Evolutionary conservation across 2,329 filamentous ascomycete species (phyloP).

Genomic region (Alternaria solani): DNA sequence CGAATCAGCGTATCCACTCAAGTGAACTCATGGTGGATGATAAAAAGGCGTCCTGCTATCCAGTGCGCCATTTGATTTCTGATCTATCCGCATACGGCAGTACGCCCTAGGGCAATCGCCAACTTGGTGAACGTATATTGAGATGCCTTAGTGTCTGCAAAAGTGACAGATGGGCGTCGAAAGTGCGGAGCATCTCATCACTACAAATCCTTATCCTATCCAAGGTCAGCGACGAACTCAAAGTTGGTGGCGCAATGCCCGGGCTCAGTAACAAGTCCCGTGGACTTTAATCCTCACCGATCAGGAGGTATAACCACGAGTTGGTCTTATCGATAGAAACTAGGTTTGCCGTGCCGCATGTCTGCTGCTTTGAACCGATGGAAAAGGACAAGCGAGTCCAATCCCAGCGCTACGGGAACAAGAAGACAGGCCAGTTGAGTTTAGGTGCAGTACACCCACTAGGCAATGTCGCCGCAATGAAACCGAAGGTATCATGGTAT

Average conservation of each 20-base stretch:
- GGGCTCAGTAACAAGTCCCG: conserved; percentile 10
- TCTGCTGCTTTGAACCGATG: conserved; percentile 9
- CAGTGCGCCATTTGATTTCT: not conserved
- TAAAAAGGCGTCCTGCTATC: not conserved
- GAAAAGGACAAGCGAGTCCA: conserved; percentile 9
- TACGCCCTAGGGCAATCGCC: not conserved
- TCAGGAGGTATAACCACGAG: not conserved
- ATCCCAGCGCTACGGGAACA: conserved; percentile 13
- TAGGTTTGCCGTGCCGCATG: conserved; percentile 16
- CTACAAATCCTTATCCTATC: not conserved
- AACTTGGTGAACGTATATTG: not conserved
- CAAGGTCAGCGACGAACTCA: not conserved
- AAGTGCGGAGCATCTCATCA: not conserved
- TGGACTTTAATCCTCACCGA: conserved; percentile 13
- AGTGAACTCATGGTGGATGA: not conserved
- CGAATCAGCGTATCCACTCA: not conserved
- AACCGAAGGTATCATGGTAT: conserved; percentile 1
- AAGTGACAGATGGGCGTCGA: not conserved
- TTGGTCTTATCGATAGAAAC: conserved; percentile 14
- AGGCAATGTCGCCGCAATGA: conserved; percentile 6
- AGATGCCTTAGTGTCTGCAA: conserved; percentile 4
- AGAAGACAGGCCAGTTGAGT: conserved; percentile 6
- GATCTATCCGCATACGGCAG: not conserved
- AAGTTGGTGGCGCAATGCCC: conserved; percentile 19
- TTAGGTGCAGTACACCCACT: conserved; percentile 10